Evolutionary conservation across 163 green algal species (phyloP).

Genomic region (Trebouxia gelatinosa): DNA sequence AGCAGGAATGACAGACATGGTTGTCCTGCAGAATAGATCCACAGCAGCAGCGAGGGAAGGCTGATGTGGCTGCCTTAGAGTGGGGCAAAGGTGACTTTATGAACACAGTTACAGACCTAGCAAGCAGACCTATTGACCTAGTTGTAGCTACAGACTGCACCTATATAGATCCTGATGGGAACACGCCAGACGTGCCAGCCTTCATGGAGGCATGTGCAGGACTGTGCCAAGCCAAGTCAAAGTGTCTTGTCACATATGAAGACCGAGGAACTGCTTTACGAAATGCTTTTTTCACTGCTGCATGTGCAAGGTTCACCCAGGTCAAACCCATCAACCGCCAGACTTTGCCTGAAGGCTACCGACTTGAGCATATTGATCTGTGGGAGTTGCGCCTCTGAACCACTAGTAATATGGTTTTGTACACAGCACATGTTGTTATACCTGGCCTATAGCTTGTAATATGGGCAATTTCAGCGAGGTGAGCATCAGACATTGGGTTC

Average conservation of each 20-base stretch:
- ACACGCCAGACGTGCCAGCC: background rate
- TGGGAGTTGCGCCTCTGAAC: constrained; percentile 9
- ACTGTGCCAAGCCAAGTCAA: constrained; percentile 13
- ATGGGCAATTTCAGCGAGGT: background rate
- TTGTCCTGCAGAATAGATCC: constrained; percentile 12
- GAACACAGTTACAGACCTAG: background rate
- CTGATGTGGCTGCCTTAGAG: constrained; percentile 29
- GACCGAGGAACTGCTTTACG: background rate
- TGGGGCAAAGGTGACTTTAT: constrained; percentile 15
- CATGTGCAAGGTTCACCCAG: background rate
- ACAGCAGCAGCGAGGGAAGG: background rate
- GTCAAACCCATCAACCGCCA: background rate
- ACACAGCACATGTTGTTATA: too few relatives aligned
- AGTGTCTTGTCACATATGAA: constrained; percentile 28
- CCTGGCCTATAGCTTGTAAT: background rate
- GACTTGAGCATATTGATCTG: constrained; percentile 21
- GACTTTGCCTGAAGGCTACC: background rate
- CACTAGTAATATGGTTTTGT: too few relatives aligned
- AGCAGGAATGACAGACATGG: too few relatives aligned
- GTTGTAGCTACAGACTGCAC: constrained; percentile 28
- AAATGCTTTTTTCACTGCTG: constrained; percentile 10
- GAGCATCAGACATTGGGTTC: background rate
- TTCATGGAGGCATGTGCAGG: constrained; percentile 29
- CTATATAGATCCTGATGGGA: constrained; percentile 28
- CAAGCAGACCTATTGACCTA: background rate